Evolutionary conservation across 331 rosid species (phyloP), one percentile per base, ranked within the genome.

Genomic region (Rosa hybrid): DNA sequence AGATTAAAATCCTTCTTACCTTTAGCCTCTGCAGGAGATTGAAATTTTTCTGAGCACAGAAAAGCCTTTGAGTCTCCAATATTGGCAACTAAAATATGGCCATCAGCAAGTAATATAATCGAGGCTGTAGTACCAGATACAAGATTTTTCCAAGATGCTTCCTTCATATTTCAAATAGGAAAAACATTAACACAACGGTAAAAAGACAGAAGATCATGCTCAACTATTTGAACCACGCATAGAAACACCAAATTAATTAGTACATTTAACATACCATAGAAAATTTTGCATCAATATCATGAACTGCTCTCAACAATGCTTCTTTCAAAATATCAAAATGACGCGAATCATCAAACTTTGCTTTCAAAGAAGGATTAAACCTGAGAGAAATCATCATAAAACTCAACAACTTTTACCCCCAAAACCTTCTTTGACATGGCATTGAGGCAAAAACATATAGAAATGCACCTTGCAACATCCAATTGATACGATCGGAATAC

Each of bases 21-120:
- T 91, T 90, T 94, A 77, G 97, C 98, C 91, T 94, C 97, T 50
- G 86, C 78, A 79, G 92, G 94, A 71, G 98, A 81, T 78, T 81
- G 96, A 74, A 89, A 87, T 38, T 78, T 92, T 85, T 92, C 92
- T 38, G 97, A 88, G 90, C 98, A 94, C 86, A 94, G 81, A 69
- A 94, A 85, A 57, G 95, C 97, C 88, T 91, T 94, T n/a, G 98
- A 92, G 83, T 94, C 98, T 83, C 98, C 97, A 81, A 94, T 83
- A 83, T 94, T 94, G 60, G 96, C 98, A 82, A 90, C 97, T 87
- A 92, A 88, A 81, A 92, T 83, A 76, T 91, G 94, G 78, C 88
- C 98, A 72, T 92, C 94, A 20, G 96, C 98, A 68, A 92, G 65
- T 83, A 94, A 80, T 67, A 86, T 79, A 80, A 91, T 41, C 41